phyloP scores from a whole-genome alignment of 1,139 yeast species.

The Geotrichum histeridarum region DNA sequence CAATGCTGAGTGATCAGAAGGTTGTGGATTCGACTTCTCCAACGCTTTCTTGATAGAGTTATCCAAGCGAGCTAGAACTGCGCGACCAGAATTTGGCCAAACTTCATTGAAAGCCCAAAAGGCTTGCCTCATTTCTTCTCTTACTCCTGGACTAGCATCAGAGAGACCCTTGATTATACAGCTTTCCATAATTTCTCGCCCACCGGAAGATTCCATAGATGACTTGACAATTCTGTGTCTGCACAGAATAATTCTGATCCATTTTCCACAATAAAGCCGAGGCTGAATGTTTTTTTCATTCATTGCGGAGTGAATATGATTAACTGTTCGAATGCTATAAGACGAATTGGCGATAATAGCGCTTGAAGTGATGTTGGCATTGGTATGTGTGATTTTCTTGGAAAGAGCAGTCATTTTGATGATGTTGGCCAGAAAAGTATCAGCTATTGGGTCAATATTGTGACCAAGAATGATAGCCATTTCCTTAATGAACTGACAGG shows the following conservation, averaged over 20 bases:
- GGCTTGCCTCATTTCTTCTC: slow-evolving; percentile 67
- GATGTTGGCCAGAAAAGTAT: slow-evolving; percentile 53
- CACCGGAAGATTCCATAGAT: slow-evolving; percentile 40
- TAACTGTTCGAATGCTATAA: slow-evolving; percentile 50
- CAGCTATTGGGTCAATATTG: slow-evolving; percentile 58
- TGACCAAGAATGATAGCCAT: slow-evolving; percentile 48
- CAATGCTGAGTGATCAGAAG: background rate
- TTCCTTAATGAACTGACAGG: slow-evolving; percentile 78
- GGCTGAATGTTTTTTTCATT: slow-evolving; percentile 69
- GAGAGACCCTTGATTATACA: slow-evolving; percentile 56
- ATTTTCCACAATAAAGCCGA: slow-evolving; percentile 60
- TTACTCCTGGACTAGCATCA: slow-evolving; percentile 77
- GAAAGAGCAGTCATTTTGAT: slow-evolving; percentile 66
- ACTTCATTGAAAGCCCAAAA: slow-evolving; percentile 63
- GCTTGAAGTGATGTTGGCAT: slow-evolving; percentile 65
- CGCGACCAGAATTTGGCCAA: slow-evolving; percentile 43
- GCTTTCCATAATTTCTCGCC: slow-evolving; percentile 48
- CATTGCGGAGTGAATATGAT: slow-evolving; percentile 49
- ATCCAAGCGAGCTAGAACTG: slow-evolving; percentile 41
- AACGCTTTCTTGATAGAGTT: slow-evolving; percentile 51
- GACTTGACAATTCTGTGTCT: slow-evolving; percentile 17
- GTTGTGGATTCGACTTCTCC: slow-evolving; percentile 43
- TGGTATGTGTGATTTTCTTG: slow-evolving; percentile 70
- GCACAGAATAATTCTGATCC: slow-evolving; percentile 61
- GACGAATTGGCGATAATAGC: slow-evolving; percentile 55